These are phyloP conservation scores for Tephrocybe sp. DNA, from an alignment of 768 basidiomycete species.

Conservation along the genomic window DNA sequence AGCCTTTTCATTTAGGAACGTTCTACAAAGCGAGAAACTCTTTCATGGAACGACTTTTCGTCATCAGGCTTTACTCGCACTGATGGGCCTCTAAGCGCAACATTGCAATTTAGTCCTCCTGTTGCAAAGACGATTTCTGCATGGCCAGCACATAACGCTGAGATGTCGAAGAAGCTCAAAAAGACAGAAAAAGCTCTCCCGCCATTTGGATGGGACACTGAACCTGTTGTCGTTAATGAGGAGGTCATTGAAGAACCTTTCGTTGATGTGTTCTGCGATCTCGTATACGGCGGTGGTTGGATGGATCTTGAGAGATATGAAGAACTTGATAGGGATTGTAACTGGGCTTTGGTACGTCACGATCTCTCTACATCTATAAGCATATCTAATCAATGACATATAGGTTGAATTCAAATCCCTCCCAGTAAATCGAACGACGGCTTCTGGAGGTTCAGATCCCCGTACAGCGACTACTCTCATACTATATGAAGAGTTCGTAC, in stretches of 20 bases:
- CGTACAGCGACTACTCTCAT: constrained; percentile 72
- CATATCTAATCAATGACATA: constrained; percentile 1
- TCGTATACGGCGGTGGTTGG: constrained; percentile 83
- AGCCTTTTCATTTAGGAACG: constrained; percentile 44
- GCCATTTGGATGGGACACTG: constrained; percentile 91
- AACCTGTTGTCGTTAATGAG: constrained; percentile 73
- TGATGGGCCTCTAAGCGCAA: constrained; percentile 74
- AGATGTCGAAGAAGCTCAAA: constrained; percentile 75
- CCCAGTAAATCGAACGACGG: constrained; percentile 40
- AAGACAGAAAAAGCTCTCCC: constrained; percentile 83
- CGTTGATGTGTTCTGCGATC: constrained; percentile 81
- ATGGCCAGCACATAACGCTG: constrained; percentile 76
- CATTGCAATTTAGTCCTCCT: constrained; percentile 75
- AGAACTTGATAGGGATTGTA: constrained; percentile 80
- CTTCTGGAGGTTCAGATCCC: constrained; percentile 52
- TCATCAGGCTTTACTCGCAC: constrained; percentile 76
- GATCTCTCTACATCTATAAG: background rate
- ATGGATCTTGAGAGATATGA: constrained; percentile 76
- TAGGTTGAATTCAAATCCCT: constrained; percentile 89
- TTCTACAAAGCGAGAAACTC: constrained; percentile 73
- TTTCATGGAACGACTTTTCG: constrained; percentile 92
- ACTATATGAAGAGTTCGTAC: constrained; percentile 93
- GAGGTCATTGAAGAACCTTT: constrained; percentile 91
- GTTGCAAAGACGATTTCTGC: constrained; percentile 50
- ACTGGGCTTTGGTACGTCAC: constrained; percentile 83